Evolutionary conservation across 2,329 filamentous ascomycete genomes (phyloP).

Genomic region (Claviceps quebecensis): DNA sequence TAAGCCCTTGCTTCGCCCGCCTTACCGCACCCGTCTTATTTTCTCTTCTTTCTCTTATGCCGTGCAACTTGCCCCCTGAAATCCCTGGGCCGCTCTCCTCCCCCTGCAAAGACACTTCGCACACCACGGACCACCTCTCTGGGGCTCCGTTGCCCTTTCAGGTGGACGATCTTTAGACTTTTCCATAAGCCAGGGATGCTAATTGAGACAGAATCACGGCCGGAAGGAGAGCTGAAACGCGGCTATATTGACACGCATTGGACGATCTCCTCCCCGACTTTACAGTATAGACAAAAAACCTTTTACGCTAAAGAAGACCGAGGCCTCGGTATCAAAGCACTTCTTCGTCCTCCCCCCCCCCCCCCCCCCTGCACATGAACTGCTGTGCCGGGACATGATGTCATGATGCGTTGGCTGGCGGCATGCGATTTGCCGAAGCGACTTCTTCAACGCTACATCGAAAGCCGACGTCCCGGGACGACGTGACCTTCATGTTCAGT

Average conservation of each 20-base stretch:
- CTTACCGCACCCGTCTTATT: neutral
- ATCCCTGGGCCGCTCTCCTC: neutral
- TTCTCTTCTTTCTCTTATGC: neutral
- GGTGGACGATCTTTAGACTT: neutral
- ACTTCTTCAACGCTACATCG: too few species aligned
- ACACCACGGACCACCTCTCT: neutral
- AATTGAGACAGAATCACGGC: conserved; percentile 5
- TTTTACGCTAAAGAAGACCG: neutral
- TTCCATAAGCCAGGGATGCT: conserved; percentile 3
- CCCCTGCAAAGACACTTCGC: neutral
- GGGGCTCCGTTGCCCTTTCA: neutral
- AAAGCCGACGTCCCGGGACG: neutral
- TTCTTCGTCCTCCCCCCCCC: neutral
- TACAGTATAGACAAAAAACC: neutral
- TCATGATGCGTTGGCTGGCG: too few species aligned
- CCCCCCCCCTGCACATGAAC: neutral
- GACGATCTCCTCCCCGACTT: neutral
- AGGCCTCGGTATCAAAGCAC: neutral
- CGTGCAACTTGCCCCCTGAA: neutral
- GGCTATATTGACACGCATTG: neutral
- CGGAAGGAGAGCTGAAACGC: conserved; percentile 4
- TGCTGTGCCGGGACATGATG: neutral
- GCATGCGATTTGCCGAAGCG: too few species aligned
- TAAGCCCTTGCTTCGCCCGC: conserved; percentile 11
- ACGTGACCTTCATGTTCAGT: neutral